Evolutionary conservation across 495 filamentous ascomycete species (phyloP).

Genomic region (Neurospora terricola): DNA sequence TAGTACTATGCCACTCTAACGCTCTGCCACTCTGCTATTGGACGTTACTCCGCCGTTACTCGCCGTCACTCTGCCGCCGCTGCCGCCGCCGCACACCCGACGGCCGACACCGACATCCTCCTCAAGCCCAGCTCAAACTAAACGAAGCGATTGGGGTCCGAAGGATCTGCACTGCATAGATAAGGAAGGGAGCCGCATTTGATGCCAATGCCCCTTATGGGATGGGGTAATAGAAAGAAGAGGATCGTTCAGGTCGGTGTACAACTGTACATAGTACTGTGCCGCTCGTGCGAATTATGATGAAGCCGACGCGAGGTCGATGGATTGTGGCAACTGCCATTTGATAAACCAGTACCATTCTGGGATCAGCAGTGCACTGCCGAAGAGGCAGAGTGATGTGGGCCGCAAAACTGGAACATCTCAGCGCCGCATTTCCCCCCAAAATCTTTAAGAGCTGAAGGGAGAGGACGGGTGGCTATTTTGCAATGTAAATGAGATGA

Average conservation of each 20-base stretch:
- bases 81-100: background rate
- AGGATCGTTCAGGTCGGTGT: background rate
- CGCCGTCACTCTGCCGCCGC: background rate
- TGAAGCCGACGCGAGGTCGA: background rate
- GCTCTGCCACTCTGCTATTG: background rate
- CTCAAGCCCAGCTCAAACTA: background rate
- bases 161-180: background rate
- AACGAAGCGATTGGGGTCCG: background rate
- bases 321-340: background rate
- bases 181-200: background rate
- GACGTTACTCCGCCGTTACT: background rate
- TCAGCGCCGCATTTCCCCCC: background rate
- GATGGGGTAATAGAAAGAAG: background rate
- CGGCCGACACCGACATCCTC: background rate
- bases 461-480: background rate
- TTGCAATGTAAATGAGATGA: background rate
- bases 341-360: background rate
- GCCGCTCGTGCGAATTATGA: background rate
- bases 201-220: background rate
- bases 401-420: background rate
- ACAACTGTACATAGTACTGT: background rate
- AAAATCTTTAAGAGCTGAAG: background rate
- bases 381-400: background rate
- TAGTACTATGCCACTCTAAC: background rate
- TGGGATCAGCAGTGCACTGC: background rate